Evolutionary conservation across 192 early-diverging fungal species (phyloP), one percentile per base, ranked within the genome.

Genomic region (Kickxella alabastrina): DNA sequence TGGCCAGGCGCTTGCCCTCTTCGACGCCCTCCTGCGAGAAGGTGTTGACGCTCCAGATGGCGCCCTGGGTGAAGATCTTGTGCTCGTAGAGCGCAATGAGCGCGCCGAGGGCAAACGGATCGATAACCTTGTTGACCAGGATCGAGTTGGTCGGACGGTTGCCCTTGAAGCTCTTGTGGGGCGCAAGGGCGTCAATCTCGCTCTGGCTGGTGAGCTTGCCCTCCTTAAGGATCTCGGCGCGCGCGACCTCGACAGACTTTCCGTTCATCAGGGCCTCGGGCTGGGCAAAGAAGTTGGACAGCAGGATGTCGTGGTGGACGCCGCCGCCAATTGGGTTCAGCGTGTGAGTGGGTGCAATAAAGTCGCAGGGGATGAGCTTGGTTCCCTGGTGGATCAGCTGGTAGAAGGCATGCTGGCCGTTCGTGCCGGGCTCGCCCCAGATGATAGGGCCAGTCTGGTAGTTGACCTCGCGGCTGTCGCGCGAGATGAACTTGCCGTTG

Each of bases 231-330:
- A 97, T 80, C 77, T 97, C 94, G 22, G 82, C 79, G 38, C 81
- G 72, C 13, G 95, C 96, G 14, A 87, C 71, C 15, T 84, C 82
- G 49, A 85, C 82, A 28, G 77, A 65, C 78, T 99, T 97, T 43
- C 96, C 96, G 48, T 82, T 81, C 87, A 95, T 95, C 61, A 99
- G 82, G 2, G 96, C 96, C 78, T 99, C 96, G 34, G 96, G 87
- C 67, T 99, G 96, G 2, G 96, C 96, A 78, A 99, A 95, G 74
- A 92, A 99, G 86, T 99, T 99, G 77, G 95, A 97, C 47, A 99
- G 79, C 52, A 99, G 78, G 44, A 97, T 97, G 57, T 93, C 86
- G 75, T 99, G 96, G 53, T 99, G 96, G 34, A 80, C 52, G 59
- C 85, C 85, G 62, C 83, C 71, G 14, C 80, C 57, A 54, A 98